phyloP scores from a whole-genome alignment of 768 basidiomycete genomes.

The Hypholoma fasciculare region DNA sequence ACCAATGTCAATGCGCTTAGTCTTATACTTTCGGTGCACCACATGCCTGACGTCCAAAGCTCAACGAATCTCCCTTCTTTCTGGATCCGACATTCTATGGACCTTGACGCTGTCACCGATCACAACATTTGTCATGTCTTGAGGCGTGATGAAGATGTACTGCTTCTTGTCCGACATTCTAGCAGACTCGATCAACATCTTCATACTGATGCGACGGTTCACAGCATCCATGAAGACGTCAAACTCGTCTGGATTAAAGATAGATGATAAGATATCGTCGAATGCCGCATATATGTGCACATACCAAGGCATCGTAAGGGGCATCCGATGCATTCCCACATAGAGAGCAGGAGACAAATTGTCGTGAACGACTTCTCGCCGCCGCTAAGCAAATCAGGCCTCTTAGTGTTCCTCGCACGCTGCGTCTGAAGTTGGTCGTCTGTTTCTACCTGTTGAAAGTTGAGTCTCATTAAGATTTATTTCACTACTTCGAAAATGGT shows the following conservation, averaged over 20 bases:
- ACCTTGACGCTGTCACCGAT: not conserved
- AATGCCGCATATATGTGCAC: slow-evolving; percentile 16
- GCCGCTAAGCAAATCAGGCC: slow-evolving; percentile 84
- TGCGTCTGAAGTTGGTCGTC: slow-evolving; percentile 74
- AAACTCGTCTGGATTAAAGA: slow-evolving; percentile 72
- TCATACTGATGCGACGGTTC: slow-evolving; percentile 90
- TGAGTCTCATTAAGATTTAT: not conserved
- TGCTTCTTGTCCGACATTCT: not conserved
- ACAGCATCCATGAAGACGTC: slow-evolving; percentile 98
- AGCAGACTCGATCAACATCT: slow-evolving; percentile 76
- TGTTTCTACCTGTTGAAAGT: slow-evolving; percentile 63
- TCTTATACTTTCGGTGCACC: too few relatives aligned
- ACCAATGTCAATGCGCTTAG: too few relatives aligned
- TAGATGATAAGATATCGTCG: not conserved
- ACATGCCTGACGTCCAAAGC: not conserved
- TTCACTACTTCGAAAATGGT: not conserved
- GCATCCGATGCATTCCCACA: slow-evolving; percentile 96
- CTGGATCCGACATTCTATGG: not conserved
- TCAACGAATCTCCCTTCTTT: not conserved
- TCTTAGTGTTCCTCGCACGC: slow-evolving; percentile 61
- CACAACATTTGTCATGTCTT: not conserved
- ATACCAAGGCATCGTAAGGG: slow-evolving; percentile 89
- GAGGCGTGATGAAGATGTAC: not conserved
- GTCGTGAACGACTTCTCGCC: slow-evolving; percentile 98
- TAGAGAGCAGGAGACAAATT: slow-evolving; percentile 87